Evolutionary conservation across 202 grass and related monocot genomes (phyloP).

Genomic region (Setaria viridis): DNA sequence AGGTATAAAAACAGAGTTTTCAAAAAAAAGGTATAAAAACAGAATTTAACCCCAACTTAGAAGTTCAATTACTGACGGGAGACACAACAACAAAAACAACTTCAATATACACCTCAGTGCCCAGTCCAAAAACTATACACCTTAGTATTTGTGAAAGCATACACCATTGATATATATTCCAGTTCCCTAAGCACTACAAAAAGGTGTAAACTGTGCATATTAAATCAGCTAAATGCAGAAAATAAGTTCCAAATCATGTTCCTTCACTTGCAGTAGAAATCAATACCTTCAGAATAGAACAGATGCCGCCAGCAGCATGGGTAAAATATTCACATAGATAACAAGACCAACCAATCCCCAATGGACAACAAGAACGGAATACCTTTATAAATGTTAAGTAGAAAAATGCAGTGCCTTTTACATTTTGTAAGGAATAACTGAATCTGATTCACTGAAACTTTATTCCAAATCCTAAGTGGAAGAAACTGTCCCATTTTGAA

Average conservation of each 20-base stretch:
- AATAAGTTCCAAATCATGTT: not conserved
- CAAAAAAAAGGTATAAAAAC: not conserved
- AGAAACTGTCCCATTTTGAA: conserved; percentile 13
- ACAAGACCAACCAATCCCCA: conserved; percentile 22
- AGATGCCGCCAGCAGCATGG: not conserved
- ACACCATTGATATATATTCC: not conserved
- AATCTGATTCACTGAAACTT: conserved; percentile 42
- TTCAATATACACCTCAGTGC: not conserved
- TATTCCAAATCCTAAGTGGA: conserved; percentile 30
- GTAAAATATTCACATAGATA: conserved; percentile 3
- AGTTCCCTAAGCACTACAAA: conserved; percentile 14
- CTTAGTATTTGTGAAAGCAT: not conserved
- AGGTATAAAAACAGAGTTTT: not conserved
- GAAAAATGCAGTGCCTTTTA: conserved; percentile 31
- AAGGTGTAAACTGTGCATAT: not conserved
- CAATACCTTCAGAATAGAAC: conserved; percentile 1
- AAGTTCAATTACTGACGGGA: not conserved
- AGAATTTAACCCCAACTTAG: not conserved
- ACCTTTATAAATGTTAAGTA: conserved; percentile 19
- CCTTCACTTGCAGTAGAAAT: conserved; percentile 13
- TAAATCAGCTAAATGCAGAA: not conserved
- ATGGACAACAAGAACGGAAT: conserved; percentile 21
- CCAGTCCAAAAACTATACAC: too few species aligned
- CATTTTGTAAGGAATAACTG: conserved; percentile 53
- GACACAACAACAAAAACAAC: not conserved